Percentiles rank a stretch among this genome's conserved stretches.
These are phyloP conservation scores for Hevea brasiliensis DNA, from an alignment of 345 rosid species.

Conservation along the genomic window DNA sequence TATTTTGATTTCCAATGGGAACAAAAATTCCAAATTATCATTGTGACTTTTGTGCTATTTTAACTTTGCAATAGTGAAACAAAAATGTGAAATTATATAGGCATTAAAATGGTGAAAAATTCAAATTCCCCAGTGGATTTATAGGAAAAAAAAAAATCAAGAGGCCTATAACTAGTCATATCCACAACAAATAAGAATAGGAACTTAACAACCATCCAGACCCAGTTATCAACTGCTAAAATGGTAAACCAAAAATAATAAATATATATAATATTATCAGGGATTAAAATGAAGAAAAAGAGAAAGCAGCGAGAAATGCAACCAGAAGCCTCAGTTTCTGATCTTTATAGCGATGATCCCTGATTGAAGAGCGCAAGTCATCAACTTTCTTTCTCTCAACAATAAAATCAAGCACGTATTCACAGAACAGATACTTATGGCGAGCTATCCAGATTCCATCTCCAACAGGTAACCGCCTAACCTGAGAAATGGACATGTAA, in stretches of 20 bases:
- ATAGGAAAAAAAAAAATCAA: too few relatives aligned
- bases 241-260: neutral
- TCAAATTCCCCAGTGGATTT: neutral
- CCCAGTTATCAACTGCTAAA: neutral
- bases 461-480: conserved; percentile 82
- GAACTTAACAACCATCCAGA: neutral
- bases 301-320: neutral
- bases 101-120: neutral
- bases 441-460: conserved; percentile 93
- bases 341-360: conserved; percentile 85
- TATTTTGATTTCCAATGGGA: neutral
- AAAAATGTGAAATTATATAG: neutral
- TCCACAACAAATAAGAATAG: neutral
- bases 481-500: conserved; percentile 44
- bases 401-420: conserved; percentile 89
- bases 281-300: neutral
- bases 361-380: conserved; percentile 78
- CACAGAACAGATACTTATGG: conserved; percentile 56
- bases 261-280: neutral
- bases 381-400: conserved; percentile 89
- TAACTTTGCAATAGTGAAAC: too few relatives aligned
- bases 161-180: neutral
- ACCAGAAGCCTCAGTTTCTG: conserved; percentile 88
- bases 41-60: neutral
- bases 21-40: neutral